Evolutionary conservation across 202 grass and related monocot species (phyloP), one percentile per base, ranked within the genome.

Genomic region (Thinopyrum obtusiflorum): DNA sequence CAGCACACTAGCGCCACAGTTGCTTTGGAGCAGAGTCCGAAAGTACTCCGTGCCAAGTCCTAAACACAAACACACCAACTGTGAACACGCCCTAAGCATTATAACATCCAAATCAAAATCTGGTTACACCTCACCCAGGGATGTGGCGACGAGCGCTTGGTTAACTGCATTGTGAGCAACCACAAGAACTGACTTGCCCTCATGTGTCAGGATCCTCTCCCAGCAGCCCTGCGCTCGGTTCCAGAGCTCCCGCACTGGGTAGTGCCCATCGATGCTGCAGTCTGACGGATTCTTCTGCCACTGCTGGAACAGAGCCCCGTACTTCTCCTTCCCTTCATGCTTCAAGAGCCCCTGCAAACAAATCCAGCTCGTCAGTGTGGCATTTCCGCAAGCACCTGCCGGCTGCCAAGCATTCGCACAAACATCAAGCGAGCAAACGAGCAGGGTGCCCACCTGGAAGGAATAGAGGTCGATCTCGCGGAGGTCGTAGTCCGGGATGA

Each of bases 401-500:
- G 55, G 65, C 7, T 18, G 20, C 20, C 44, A 59, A 77, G 49
- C 80, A 40, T 90, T 79, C 32, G 20, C 7, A 40, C 75, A 49
- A 80, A 39, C 84, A 61, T 26, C n/a, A 2, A 7, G 40, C 59
- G 4, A 35, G 59, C 65, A 31, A 84, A 2, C 2, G 2, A 29
- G 35, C 40, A 11, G 51, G 51, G 33, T 4, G 5, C 85, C 69
- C 17, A 93, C 96, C 89, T 98, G 91, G 77, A 95, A 98, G 6
- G 97, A 96, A 70, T 96, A 99, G 57, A 96, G 97, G 73, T 99
- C 93, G 36, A 99, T 99, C 88, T 99, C 97, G 26, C 97, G 90
- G 73, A 96, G 88, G 72, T 96, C 87, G 14, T 80, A 49, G 35
- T 99, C 93, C 13, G 88, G 84, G 79, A 96, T 84, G 86, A 94